Conservation (phyloP, 306 rosid species). For the Quercus glauca region DNA sequence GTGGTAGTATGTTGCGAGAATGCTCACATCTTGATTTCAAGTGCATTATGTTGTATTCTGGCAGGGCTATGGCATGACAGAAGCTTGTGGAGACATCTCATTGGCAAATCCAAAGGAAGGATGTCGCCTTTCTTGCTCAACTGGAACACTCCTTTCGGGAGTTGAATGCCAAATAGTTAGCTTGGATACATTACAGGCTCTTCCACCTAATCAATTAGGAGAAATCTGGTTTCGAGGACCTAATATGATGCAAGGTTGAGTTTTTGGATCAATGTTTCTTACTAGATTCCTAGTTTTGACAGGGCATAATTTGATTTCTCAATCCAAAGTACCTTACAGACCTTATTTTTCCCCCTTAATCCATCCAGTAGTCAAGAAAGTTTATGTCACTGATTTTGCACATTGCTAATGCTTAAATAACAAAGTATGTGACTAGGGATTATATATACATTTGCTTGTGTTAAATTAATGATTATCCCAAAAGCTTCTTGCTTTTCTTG, state of each 20-base stretch:
- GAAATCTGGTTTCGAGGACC: constrained; percentile 48
- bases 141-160: constrained; percentile 36
- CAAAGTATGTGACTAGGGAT: too few relatives aligned
- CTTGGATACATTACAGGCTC: constrained; percentile 23
- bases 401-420: too few relatives aligned
- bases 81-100: constrained; percentile 36
- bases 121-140: constrained; percentile 18
- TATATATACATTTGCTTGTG: too few relatives aligned
- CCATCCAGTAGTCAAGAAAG: too few relatives aligned
- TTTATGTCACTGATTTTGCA: too few relatives aligned
- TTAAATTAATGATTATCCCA: too few relatives aligned
- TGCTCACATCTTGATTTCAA: background rate
- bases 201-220: constrained; percentile 43
- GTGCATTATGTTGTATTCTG: background rate
- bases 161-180: constrained; percentile 33
- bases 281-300: background rate
- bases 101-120: constrained; percentile 19
- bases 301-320: too few relatives aligned
- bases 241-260: constrained; percentile 38
- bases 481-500: too few relatives aligned
- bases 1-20: background rate
- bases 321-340: too few relatives aligned
- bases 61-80: constrained; percentile 59
- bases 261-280: background rate
- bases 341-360: too few relatives aligned